Base-by-base conservation (phyloP, 116 monocot species). In the Cymodocea nodosa region DNA sequence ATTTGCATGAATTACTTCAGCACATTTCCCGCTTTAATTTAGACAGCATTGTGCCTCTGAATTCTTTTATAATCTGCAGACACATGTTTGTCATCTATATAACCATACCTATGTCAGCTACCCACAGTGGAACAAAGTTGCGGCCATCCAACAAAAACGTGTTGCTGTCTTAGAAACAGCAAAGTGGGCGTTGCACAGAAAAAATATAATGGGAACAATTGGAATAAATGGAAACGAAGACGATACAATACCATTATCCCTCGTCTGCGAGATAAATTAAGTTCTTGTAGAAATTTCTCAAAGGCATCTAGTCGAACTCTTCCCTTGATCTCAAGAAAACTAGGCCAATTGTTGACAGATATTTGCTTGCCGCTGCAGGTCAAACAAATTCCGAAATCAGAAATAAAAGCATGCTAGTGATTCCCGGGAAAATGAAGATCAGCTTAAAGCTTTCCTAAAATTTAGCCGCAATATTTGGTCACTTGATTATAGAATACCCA, bases 241-340 rank as follows among this genome's bases (percentile, higher is more conserved):
- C 19, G 22, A 25, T 66, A 98, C 98, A n/a, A n/a, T n/a, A n/a
- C n/a, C 98, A 92, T 98, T 35, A 98, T 77, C 35, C 80, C 88
- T 73, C 92, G 88, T 64, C 80, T 91, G 66, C 86, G 78, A 70
- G 89, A 91, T 17, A 80, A 60, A 73, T 72, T 86, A 75, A 98
- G 98, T 39, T 91, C 86, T 70, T 86, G 81, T 3, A 98, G 79
- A 63, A 98, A 92, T 73, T 89, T 91, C 53, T 98, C 88, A 86
- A 98, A 98, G 48, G 92, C 83, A 66, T 86, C 86, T 56, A 88
- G 34, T 55, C 84, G 81, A 40, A 98, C 98, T 82, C 92, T 88
- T 75, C 98, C 98, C 56, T 98, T 98, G 25, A 98, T 89, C 79
- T 98, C 98, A 76, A 98, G 77, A 68, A 86, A 75, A 50, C 57